Percentiles rank a stretch among this genome's conserved stretches.
Evolutionary conservation across 345 rosid genomes (phyloP).

Genomic region (Linum trigynum): DNA sequence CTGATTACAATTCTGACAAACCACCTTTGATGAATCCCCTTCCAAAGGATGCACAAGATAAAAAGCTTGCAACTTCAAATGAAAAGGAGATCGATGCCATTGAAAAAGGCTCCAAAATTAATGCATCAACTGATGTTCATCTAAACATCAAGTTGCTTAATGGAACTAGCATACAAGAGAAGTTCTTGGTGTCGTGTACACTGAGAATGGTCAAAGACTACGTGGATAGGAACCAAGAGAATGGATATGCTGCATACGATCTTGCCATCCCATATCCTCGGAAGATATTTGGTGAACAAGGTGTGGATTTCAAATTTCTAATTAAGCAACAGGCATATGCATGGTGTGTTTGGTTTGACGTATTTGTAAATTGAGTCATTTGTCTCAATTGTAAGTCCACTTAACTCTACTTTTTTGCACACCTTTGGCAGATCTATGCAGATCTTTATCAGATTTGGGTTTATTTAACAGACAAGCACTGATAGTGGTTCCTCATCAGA

Average conservation of each 20-base stretch:
- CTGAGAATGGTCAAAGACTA: conserved; percentile 61
- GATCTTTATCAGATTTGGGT: conserved; percentile 59
- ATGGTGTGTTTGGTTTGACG: background rate
- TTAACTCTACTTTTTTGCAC: background rate
- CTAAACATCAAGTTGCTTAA: conserved; percentile 66
- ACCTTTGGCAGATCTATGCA: conserved; percentile 51
- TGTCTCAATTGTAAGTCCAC: background rate
- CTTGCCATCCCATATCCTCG: conserved; percentile 89
- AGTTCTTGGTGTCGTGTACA: conserved; percentile 46
- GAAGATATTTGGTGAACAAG: conserved; percentile 67
- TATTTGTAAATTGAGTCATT: background rate
- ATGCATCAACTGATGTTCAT: conserved; percentile 43
- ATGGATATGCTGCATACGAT: conserved; percentile 43
- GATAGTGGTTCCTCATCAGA: conserved; percentile 55
- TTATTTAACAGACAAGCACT: conserved; percentile 76
- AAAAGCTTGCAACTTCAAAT: conserved; percentile 19
- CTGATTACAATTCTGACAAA: conserved; percentile 17
- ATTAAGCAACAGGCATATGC: background rate
- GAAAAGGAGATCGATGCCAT: conserved; percentile 14
- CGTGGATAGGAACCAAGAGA: conserved; percentile 50
- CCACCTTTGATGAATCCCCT: conserved; percentile 8
- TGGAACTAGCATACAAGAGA: conserved; percentile 60
- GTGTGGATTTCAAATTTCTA: conserved; percentile 26
- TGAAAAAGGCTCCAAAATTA: conserved; percentile 13
- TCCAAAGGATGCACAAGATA: conserved; percentile 14